A percentile compares a stretch with the other conserved stretches of the same genome.
Evolutionary conservation across 768 basidiomycete species (phyloP).

Genomic region (Mycena filopes): DNA sequence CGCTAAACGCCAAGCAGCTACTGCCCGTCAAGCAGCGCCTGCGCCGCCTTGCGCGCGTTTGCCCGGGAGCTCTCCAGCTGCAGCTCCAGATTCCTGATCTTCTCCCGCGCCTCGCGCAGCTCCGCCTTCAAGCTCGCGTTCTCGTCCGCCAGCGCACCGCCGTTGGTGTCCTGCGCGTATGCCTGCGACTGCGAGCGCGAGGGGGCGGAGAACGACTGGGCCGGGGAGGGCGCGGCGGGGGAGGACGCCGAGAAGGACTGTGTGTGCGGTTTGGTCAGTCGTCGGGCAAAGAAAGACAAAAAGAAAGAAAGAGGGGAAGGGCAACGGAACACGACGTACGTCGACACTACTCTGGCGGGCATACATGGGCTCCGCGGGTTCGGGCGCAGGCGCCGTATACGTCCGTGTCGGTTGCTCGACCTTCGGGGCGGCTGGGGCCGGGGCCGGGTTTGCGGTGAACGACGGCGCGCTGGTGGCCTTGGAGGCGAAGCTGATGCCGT

Average conservation of each 20-base stretch:
- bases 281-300: background rate
- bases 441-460: conserved; percentile 41
- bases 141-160: conserved; percentile 56
- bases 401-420: conserved; percentile 33
- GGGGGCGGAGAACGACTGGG: conserved; percentile 18
- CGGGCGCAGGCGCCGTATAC: conserved; percentile 31
- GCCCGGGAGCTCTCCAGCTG: conserved; percentile 81
- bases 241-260: conserved; percentile 15
- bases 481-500: conserved; percentile 57
- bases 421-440: conserved; percentile 38
- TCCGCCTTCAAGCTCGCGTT: conserved; percentile 71
- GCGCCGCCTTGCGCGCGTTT: conserved; percentile 81
- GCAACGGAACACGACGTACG: conserved; percentile 40
- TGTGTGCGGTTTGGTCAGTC: background rate
- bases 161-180: conserved; percentile 12
- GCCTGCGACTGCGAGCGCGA: conserved; percentile 2
- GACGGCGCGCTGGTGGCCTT: conserved; percentile 38
- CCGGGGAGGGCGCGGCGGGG: background rate
- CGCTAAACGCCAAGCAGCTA: no score
- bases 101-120: conserved; percentile 81
- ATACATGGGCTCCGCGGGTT: conserved; percentile 33
- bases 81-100: conserved; percentile 85
- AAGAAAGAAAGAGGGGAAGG: conserved; percentile 9
- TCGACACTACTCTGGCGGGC: conserved; percentile 38
- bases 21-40: conserved; percentile 62